Conservation (phyloP, 1,284 basidiomycete genomes). For the Cryptococcus deneoformans region DNA sequence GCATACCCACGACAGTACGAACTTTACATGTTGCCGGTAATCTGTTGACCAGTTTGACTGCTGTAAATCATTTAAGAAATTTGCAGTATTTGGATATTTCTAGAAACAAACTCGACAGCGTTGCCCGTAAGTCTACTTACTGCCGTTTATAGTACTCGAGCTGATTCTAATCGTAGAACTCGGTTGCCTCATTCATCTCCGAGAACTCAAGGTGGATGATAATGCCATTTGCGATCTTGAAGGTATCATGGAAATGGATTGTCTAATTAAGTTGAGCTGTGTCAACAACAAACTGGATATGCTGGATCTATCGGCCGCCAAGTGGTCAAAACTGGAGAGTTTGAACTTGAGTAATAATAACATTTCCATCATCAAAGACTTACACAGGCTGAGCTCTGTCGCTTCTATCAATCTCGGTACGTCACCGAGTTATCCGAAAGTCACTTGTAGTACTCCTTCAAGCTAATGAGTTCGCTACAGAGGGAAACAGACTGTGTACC, state of each 20-base stretch:
- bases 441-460: neutral
- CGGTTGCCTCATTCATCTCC: slow-evolving; percentile 75
- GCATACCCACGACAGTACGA: slow-evolving; percentile 71
- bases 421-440: slow-evolving; percentile 36
- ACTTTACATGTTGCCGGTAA: slow-evolving; percentile 79
- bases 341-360: slow-evolving; percentile 79
- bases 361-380: slow-evolving; percentile 60
- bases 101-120: slow-evolving; percentile 80
- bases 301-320: slow-evolving; percentile 62
- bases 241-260: slow-evolving; percentile 73
- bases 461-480: slow-evolving; percentile 50
- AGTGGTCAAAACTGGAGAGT: slow-evolving; percentile 78
- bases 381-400: slow-evolving; percentile 63
- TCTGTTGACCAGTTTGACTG: slow-evolving; percentile 79
- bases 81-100: slow-evolving; percentile 90
- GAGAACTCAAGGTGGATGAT: slow-evolving; percentile 82
- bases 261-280: slow-evolving; percentile 77
- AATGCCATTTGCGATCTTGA: slow-evolving; percentile 76
- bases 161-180: slow-evolving; percentile 58
- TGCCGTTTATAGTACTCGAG: neutral
- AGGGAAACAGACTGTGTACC: slow-evolving; percentile 60
- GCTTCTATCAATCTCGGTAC: slow-evolving; percentile 75
- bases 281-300: slow-evolving; percentile 69
- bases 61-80: slow-evolving; percentile 81
- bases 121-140: slow-evolving; percentile 65